Percentiles rank a stretch among this genome's conserved stretches.
These are phyloP conservation scores for Emergomyces orientalis DNA, from an alignment of 2,329 filamentous ascomycete species.

Conservation along the genomic window DNA sequence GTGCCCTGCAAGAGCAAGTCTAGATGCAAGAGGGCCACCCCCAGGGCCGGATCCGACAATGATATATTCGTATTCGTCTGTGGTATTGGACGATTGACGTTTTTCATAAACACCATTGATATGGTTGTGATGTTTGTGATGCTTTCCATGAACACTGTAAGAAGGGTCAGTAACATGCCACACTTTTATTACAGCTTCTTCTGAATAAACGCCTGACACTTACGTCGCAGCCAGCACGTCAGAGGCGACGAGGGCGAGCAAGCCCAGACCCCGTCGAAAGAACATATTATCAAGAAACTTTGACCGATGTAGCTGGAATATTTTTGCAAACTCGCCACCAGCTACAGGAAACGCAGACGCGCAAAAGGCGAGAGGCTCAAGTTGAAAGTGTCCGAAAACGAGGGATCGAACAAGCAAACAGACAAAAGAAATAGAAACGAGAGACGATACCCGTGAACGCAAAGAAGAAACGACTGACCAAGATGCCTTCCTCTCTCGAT, in stretches of 20 bases:
- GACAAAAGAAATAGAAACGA: background rate
- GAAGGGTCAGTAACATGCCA: background rate
- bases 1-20: slow-evolving; percentile 51
- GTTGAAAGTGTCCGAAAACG: background rate
- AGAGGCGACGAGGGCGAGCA: slow-evolving; percentile 2
- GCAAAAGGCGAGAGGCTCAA: background rate
- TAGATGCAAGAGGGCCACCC: slow-evolving; percentile 49
- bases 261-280: background rate
- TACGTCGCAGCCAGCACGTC: slow-evolving; percentile 4
- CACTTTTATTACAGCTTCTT: background rate
- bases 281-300: background rate
- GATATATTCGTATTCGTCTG: slow-evolving; percentile 49
- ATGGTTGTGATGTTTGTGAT: slow-evolving; percentile 1
- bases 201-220: background rate
- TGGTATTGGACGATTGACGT: slow-evolving; percentile 2
- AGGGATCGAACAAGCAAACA: background rate
- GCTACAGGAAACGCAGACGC: background rate
- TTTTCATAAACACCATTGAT: background rate
- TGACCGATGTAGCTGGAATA: background rate
- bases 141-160: background rate
- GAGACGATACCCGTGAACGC: background rate
- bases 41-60: slow-evolving; percentile 54
- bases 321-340: background rate
- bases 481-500: background rate
- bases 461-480: background rate